Evolutionary conservation across 2,329 filamentous ascomycete genomes (phyloP), one percentile per base, ranked within the genome.

Genomic region (Colletotrichum sidae): DNA sequence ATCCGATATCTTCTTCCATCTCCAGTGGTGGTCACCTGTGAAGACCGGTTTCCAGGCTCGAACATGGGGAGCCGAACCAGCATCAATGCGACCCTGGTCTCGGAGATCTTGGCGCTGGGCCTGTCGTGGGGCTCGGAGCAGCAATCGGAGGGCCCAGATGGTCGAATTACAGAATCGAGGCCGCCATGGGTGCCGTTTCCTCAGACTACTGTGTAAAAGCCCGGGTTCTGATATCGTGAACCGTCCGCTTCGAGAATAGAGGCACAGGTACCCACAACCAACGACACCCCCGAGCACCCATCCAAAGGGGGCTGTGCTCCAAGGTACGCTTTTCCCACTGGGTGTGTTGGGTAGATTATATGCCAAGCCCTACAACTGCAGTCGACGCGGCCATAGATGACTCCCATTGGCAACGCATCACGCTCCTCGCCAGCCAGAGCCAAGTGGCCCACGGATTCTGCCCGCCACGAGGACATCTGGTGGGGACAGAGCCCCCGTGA

Each of bases 291-390:
- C 37, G 2, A 50, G 38, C 46, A 51, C 38, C 6, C 25, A 8
- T 58, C 17, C 38, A 6, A 54, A 63, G 63, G 53, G 52, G 52
- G 62, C 62, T 65, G 58, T 53, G 53, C 46, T 45, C 33, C 5
- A 47, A 13, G 35, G 12, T 42, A 38, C 46, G 33, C 25, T 33
- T 13, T 35, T 15, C 58, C 35, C 51, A 39, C 37, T 47, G 35
- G 15, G 25, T 15, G 42, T 53, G 35, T 53, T 62, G 47, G 25
- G 25, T 65, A 56, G 37, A 62, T 62, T 63, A 50, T 51, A 41
- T 55, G 52, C 63, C 63, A 65, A 62, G 58, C 12, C 41, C 13
- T 52, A 46, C 46, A n/a, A 8, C 12, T 35, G 37, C 39, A 47
- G 39, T 17, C 17, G 33, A 45, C 17, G 35, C 37, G 47, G 47